These are phyloP conservation scores for Pseudonitzschia pungens DNA, from an alignment of 108 stramenopile genomes.

Conservation along the genomic window DNA sequence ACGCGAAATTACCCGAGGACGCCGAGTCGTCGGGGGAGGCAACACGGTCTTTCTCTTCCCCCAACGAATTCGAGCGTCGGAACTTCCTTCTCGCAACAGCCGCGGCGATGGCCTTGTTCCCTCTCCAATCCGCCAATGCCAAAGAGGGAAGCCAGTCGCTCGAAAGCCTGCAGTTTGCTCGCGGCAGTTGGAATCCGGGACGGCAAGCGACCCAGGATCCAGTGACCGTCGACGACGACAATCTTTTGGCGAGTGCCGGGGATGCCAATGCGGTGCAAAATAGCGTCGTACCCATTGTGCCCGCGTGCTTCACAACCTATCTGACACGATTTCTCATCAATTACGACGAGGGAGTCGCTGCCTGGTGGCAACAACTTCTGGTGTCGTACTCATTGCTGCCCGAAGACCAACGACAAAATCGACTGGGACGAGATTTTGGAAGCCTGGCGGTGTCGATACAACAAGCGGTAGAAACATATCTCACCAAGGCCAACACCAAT, in stretches of 20 bases:
- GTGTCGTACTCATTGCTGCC: slow-evolving; percentile 54
- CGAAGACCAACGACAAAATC: slow-evolving; percentile 33
- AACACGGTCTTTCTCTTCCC: not conserved
- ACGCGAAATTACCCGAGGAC: not conserved
- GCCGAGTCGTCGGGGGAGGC: not conserved
- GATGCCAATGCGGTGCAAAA: not conserved
- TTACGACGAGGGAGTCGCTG: slow-evolving; percentile 57
- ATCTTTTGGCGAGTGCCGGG: slow-evolving; percentile 3
- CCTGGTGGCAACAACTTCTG: slow-evolving; percentile 60
- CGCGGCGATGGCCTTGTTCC: slow-evolving; percentile 4
- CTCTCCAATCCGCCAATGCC: slow-evolving; percentile 15
- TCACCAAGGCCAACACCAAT: not conserved
- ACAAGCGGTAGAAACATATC: slow-evolving; percentile 21
- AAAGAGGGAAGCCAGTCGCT: slow-evolving; percentile 17
- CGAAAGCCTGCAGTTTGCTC: slow-evolving; percentile 40
- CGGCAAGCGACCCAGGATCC: not conserved
- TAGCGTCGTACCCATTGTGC: slow-evolving; percentile 15
- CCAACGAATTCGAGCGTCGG: not conserved
- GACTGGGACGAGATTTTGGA: slow-evolving; percentile 58
- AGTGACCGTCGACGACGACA: not conserved
- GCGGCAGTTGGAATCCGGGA: slow-evolving; percentile 35
- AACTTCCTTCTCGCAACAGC: slow-evolving; percentile 7
- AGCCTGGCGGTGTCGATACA: slow-evolving; percentile 62
- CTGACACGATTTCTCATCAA: slow-evolving; percentile 66
- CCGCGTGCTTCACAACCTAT: slow-evolving; percentile 72